Base-by-base conservation (phyloP, 805 yeast genomes). In the Candida manassasensis region DNA sequence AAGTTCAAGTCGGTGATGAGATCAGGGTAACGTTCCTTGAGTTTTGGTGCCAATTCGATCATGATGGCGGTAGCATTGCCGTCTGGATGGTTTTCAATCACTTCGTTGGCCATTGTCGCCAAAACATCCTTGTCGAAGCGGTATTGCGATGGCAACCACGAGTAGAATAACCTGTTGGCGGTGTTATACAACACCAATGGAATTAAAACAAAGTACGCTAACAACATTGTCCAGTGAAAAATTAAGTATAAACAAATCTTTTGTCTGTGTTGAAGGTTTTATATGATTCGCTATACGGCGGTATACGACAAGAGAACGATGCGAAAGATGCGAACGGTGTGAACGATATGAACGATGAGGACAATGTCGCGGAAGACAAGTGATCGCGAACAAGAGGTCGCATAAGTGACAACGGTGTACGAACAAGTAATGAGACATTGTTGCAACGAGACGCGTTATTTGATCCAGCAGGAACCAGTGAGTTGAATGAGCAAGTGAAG, bases 141-240 rank as follows among this genome's bases (percentile, higher is more conserved):
- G 60, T 74, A 90, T 50, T 71, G 65, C 11, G 52, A 49, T 21
- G 95, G 95, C 37, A 89, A 72, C 84, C 87, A 82, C 15, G 76
- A 68, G 36, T 54, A 42, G 52, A 52, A 63, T 22, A 60, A 50
- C 19, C 48, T 48, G 45, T 61, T 56, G 29, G 63, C 53, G n/a
- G 59, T 34, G 15, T 52, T 45, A 43, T 49, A 60, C 8, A 52
- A 21, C n/a, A 44, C 47, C 28, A 54, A 32, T 4, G 58, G 54
- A 10, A 55, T 32, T 7, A 53, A 45, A 12, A 45, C 43, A 15
- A 48, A 40, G 38, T 42, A 43, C 27, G 54, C 43, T 31, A 57
- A 43, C 46, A 54, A 58, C 64, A 60, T 60, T 7, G 12, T 11
- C 13, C 6, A 24, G 8, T 8, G 12, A 24, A n/a, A 7, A 5